Conservation (phyloP, 2,329 filamentous ascomycete genomes). For the Trichoderma sp. region DNA sequence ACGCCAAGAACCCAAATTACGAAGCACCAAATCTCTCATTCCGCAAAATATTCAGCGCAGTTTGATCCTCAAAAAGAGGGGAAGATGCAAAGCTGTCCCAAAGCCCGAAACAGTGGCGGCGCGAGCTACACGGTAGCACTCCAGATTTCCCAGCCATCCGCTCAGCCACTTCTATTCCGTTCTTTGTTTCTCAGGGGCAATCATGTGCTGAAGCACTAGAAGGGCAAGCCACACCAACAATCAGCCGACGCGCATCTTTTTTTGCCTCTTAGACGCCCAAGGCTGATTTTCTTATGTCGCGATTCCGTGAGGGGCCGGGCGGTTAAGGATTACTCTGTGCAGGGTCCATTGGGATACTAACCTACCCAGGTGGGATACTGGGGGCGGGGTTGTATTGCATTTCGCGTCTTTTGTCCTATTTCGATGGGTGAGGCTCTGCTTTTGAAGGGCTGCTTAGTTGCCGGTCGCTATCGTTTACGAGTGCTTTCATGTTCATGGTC, state of each 20-base stretch:
- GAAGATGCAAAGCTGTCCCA: neutral
- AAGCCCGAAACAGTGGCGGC: neutral
- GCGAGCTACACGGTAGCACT: neutral
- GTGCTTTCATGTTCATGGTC: neutral
- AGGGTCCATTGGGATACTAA: neutral
- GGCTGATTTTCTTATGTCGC: neutral
- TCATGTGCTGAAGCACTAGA: neutral
- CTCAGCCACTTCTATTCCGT: constrained; percentile 8
- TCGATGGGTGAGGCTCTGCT: neutral
- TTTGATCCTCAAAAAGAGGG: neutral
- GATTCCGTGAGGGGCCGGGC: neutral
- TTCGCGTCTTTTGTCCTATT: neutral
- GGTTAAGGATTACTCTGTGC: neutral
- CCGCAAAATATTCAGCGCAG: neutral
- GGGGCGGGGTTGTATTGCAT: neutral
- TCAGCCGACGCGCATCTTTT: neutral
- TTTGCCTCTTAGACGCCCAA: neutral
- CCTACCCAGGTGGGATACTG: neutral
- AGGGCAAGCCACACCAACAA: neutral
- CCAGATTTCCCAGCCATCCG: neutral
- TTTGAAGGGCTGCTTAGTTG: neutral
- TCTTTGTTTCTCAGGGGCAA: neutral
- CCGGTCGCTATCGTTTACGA: neutral
- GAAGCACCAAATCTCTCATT: neutral
- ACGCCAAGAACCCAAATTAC: neutral